Conservation (phyloP, 2,329 filamentous ascomycete genomes). For the Cercospora nicotianae region DNA sequence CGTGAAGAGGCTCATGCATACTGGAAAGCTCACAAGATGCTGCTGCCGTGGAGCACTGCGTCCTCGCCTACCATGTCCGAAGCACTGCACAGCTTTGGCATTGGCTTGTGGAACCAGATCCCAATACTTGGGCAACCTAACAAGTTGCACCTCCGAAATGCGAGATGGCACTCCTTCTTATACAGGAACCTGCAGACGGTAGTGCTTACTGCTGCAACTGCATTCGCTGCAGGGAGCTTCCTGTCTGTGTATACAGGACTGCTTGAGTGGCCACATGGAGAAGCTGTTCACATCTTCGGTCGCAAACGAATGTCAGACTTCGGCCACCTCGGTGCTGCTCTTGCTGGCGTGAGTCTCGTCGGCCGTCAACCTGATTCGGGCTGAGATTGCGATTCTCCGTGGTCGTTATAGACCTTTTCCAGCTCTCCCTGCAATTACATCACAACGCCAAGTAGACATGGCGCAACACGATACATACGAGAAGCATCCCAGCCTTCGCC, state of each 20-base stretch:
- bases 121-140: conserved; percentile 24
- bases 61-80: conserved; percentile 11
- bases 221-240: conserved; percentile 23
- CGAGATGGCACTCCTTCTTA: conserved; percentile 20
- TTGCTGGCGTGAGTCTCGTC: conserved; percentile 35
- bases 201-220: conserved; percentile 23
- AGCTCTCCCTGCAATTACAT: not conserved
- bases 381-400: not conserved
- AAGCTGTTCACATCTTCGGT: conserved; percentile 39
- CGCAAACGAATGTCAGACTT: conserved; percentile 37
- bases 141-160: conserved; percentile 20
- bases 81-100: conserved; percentile 16
- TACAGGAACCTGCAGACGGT: conserved; percentile 27
- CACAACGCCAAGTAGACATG: not conserved
- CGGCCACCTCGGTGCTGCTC: conserved; percentile 38
- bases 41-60: conserved; percentile 32
- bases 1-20: conserved; percentile 7
- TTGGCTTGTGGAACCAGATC: conserved; percentile 27
- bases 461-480: not conserved
- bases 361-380: conserved; percentile 20
- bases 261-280: conserved; percentile 37
- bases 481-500: not conserved
- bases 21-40: conserved; percentile 13
- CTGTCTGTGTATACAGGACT: conserved; percentile 31
- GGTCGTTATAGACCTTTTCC: not conserved